These are phyloP conservation scores for Gomphus bonarii DNA, from an alignment of 1,284 basidiomycete species.

Conservation along the genomic window DNA sequence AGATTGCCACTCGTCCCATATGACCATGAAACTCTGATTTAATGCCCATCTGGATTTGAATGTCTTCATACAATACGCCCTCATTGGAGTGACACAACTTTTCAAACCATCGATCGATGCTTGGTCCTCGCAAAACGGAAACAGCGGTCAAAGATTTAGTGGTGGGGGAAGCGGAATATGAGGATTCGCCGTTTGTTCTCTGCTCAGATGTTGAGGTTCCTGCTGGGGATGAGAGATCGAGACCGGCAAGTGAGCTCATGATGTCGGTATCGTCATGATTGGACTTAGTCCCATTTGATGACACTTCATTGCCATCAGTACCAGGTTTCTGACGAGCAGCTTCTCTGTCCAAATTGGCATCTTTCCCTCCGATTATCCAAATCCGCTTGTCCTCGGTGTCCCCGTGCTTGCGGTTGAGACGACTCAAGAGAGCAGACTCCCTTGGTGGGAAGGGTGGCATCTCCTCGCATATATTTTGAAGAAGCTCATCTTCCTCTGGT, in stretches of 20 bases:
- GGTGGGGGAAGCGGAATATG: conserved; percentile 6
- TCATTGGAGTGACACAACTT: conserved; percentile 75
- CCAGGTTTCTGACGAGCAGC: conserved; percentile 38
- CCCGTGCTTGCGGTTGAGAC: conserved; percentile 81
- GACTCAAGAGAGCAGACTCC: conserved; percentile 79
- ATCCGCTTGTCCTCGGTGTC: conserved; percentile 90
- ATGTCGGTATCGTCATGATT: conserved; percentile 40
- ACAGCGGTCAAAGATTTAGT: conserved; percentile 25
- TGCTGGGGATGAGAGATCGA: conserved; percentile 52
- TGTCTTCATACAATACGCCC: conserved; percentile 93
- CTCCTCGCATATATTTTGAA: conserved; percentile 95
- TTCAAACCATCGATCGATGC: conserved; percentile 83
- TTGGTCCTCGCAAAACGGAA: conserved; percentile 51
- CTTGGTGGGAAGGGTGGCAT: conserved; percentile 98
- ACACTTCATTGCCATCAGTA: conserved; percentile 17
- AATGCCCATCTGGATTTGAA: conserved; percentile 90
- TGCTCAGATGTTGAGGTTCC: conserved; percentile 11
- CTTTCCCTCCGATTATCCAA: conserved; percentile 92
- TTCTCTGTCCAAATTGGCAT: conserved; percentile 72
- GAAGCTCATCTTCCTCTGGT: conserved; percentile 80
- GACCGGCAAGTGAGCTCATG: conserved; percentile 69
- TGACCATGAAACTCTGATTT: conserved; percentile 94
- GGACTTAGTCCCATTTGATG: conserved; percentile 22
- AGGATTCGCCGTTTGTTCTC: conserved; percentile 11
- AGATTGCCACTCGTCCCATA: conserved; percentile 85